Evolutionary conservation across 805 yeast species (phyloP), one percentile per base, ranked within the genome.

Genomic region (Blastobotrys robertii): DNA sequence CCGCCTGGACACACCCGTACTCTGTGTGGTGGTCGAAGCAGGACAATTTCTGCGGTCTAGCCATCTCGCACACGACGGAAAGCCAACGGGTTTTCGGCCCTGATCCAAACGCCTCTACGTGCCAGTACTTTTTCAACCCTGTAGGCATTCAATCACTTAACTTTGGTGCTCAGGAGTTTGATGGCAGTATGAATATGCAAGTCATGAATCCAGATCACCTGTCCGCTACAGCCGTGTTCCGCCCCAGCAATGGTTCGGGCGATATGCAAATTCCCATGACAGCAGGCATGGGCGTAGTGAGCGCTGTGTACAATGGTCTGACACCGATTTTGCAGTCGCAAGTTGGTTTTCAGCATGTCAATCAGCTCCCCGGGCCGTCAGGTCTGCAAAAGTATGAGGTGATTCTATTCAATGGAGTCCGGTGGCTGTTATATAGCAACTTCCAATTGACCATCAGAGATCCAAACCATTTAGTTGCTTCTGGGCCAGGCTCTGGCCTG

Each of bases 1-100:
- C 90, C 0, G 72, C 78, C 0, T 84, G 88, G 87, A 76, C 90
- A 0, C 86, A 81, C 51, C 95, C 95, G 1, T 84, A 83, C 55
- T 75, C 84, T 28, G 63, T 82, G 4, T 84, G 88, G 90, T 68
- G 68, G 48, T 65, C 79, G 7, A 74, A 67, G 43, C 76, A 71
- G 42, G 64, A 62, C 29, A 56, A 53, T 6, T 68, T 60, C 43
- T 61, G 60, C 39, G 94, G 94, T 2, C 56, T 84, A 41, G 87
- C 84, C 1, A 66, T 81, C 38, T 72, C 83, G 25, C 86, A 84
- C 52, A 74, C 81, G 1, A 67, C 68, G 3, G 68, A 70, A 2
- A 52, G 66, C 4, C 85, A 82, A 50, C 62, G 74, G 46, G 94
- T 83, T 1, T 80, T 66, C 59, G 94, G 87, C 1, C 82, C 81